Conservation (phyloP, 148 eudicot species). For the Fallopia convolvulus region DNA sequence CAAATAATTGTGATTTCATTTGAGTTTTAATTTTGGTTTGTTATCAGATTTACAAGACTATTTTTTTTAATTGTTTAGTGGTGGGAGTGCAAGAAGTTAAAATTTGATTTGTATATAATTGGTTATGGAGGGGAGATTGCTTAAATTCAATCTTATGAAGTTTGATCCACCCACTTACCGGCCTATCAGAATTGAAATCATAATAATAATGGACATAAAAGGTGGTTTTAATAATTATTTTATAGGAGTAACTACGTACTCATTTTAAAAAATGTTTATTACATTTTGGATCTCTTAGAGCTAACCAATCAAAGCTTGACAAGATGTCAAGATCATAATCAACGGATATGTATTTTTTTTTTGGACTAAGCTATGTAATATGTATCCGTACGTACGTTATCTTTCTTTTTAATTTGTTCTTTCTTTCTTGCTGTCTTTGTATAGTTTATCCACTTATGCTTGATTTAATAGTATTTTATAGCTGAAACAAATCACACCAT, state of each 20-base stretch:
- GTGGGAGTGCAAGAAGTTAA: background rate
- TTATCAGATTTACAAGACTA: background rate
- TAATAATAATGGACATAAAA: background rate
- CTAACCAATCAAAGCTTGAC: background rate
- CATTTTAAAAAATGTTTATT: too few relatives aligned
- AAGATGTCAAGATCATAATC: too few relatives aligned
- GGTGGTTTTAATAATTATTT: background rate
- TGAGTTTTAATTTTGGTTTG: background rate
- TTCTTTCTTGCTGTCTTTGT: too few relatives aligned
- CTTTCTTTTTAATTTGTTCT: too few relatives aligned
- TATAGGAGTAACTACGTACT: background rate
- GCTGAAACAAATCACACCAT: background rate
- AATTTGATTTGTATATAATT: background rate
- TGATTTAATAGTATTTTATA: too few relatives aligned
- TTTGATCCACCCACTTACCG: background rate
- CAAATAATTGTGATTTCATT: background rate
- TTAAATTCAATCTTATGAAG: background rate
- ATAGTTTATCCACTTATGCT: too few relatives aligned
- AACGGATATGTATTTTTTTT: too few relatives aligned
- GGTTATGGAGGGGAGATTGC: background rate
- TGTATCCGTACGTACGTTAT: too few relatives aligned
- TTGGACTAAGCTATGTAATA: too few relatives aligned
- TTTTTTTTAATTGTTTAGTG: background rate
- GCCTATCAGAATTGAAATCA: background rate
- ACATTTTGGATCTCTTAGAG: background rate